Conservation (phyloP, 768 basidiomycete genomes). For the Serendipita vermifera region DNA sequence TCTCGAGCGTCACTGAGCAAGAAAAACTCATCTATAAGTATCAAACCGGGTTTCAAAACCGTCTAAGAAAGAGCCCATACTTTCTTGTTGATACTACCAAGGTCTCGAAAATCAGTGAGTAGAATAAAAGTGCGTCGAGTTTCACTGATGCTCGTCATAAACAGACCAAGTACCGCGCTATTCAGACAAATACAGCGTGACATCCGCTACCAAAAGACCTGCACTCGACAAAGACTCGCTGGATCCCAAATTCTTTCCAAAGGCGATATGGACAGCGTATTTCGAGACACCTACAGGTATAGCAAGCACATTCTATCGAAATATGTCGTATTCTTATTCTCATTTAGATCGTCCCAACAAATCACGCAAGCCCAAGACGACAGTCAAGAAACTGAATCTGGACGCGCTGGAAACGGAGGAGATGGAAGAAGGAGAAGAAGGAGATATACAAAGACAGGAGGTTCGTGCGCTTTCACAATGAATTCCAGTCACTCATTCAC, state of each 20-base stretch:
- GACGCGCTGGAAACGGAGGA: constrained; percentile 37
- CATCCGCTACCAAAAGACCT: constrained; percentile 40
- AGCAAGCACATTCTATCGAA: constrained; percentile 24
- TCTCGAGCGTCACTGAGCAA: constrained; percentile 49
- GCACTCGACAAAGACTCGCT: constrained; percentile 56
- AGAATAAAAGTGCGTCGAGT: constrained; percentile 11
- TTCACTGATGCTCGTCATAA: not conserved
- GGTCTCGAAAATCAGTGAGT: constrained; percentile 23
- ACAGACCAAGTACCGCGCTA: constrained; percentile 58
- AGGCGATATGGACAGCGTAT: constrained; percentile 60
- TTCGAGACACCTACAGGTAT: constrained; percentile 57
- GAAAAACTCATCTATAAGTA: constrained; percentile 54
- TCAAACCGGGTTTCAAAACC: constrained; percentile 51
- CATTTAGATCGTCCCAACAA: constrained; percentile 20
- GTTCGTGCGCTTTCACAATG: not conserved
- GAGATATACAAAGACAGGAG: constrained; percentile 27
- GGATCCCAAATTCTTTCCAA: constrained; percentile 64
- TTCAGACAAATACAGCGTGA: constrained; percentile 71
- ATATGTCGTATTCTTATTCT: not conserved
- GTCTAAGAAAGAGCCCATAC: constrained; percentile 59
- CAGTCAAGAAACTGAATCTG: constrained; percentile 36
- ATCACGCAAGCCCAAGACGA: constrained; percentile 24
- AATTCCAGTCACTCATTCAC: not conserved
- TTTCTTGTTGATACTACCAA: constrained; percentile 61
- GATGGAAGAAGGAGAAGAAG: constrained; percentile 45